These are phyloP conservation scores for Pichia ethanolica DNA, from an alignment of 805 yeast species.

Conservation along the genomic window DNA sequence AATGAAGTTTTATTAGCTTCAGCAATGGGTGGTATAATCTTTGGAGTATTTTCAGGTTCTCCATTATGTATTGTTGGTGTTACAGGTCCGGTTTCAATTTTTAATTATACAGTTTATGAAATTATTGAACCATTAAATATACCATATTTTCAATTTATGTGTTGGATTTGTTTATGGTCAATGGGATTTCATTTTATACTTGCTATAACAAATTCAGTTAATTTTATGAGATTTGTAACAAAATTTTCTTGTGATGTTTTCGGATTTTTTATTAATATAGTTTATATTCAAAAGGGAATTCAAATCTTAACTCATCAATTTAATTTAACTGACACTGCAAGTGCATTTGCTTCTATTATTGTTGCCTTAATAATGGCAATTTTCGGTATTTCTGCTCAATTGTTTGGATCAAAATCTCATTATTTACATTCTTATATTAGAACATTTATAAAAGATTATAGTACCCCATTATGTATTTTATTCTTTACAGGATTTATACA, in stretches of 20 bases:
- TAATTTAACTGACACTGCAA: conserved; percentile 25
- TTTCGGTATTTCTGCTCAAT: conserved; percentile 56
- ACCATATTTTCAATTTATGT: conserved; percentile 81
- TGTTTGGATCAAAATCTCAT: conserved; percentile 55
- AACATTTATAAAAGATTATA: conserved; percentile 74
- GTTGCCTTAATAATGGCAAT: conserved; percentile 69
- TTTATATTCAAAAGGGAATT: conserved; percentile 85
- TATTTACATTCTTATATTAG: conserved; percentile 55
- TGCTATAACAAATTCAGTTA: conserved; percentile 62
- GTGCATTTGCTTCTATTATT: conserved; percentile 58
- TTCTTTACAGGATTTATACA: conserved; percentile 92
- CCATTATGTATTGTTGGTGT: conserved; percentile 95
- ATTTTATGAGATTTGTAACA: conserved; percentile 63
- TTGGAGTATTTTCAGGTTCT: conserved; percentile 82
- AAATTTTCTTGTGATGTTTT: conserved; percentile 85
- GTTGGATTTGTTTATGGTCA: conserved; percentile 92
- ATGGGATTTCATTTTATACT: conserved; percentile 71
- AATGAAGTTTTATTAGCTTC: conserved; percentile 81
- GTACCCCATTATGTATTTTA: conserved; percentile 74
- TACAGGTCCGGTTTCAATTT: conserved; percentile 91
- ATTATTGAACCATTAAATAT: conserved; percentile 48
- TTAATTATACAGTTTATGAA: conserved; percentile 83
- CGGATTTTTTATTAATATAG: conserved; percentile 83
- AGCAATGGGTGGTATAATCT: conserved; percentile 83
- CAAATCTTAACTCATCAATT: conserved; percentile 76